Evolutionary conservation across 192 early-diverging fungal genomes (phyloP), one percentile per base, ranked within the genome.

Genomic region (Coemansia sp.): DNA sequence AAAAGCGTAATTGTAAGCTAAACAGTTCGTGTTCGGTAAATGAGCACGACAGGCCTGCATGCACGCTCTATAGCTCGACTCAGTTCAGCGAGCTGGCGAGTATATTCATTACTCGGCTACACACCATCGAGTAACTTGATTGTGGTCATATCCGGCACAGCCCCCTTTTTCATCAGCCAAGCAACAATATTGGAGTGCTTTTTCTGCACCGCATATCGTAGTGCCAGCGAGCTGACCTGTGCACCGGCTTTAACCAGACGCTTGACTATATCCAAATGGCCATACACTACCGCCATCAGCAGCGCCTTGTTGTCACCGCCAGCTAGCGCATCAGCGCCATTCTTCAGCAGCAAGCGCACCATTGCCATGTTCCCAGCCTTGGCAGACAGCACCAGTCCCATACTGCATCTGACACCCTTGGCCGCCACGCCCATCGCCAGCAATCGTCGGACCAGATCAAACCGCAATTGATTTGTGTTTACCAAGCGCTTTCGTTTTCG

Each of bases 141-240:
- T 1, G 77, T 80, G 26, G 66, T 50, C 71, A 80, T 74, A 57
- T 80, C 77, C n/a, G 78, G 78, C 22, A 58, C 73, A 47, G 64
- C 78, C 19, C 73, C 78, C 13, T 66, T 63, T 45, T 68, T 68
- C 78, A 81, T 63, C 24, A 81, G 54, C 72, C 73, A 81, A 1
- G 57, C 41, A 1, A 69, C 43, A 5, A 81, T 51, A 5, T 55
- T 24, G 1, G 26, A 26, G 22, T 75, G 78, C 8, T 61, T 52
- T 45, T 81, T 81, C 49, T 81, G 78, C 29, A 81, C 78, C 1
- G 78, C 78, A 53, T 81, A 81, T 8, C 78, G 57, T 39, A 81
- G 64, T 2, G 73, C 78, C 56, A 74, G 26, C 49, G 78, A 70
- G 49, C 54, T 69, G 11, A 75, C 45, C 6, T 66, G 73, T 2